phyloP scores from a whole-genome alignment of 208 protist genomes.

The Trichomonas vaginalis region DNA sequence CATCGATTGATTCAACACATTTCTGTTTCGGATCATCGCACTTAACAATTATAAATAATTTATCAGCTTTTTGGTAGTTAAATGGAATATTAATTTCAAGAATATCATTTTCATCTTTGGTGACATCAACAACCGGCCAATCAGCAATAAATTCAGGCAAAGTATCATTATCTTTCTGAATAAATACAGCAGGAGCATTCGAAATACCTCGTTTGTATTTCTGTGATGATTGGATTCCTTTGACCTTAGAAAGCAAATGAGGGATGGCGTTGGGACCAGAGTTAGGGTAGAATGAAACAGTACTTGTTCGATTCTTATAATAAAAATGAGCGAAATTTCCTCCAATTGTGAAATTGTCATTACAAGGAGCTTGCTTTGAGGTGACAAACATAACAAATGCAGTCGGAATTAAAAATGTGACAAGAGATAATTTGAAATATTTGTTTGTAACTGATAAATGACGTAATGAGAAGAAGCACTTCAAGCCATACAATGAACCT shows the following conservation, averaged over 20 bases:
- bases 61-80: neutral
- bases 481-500: neutral
- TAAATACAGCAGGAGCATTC: neutral
- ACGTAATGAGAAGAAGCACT: neutral
- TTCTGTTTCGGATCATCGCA: neutral
- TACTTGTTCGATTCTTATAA: neutral
- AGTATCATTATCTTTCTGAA: neutral
- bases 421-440: neutral
- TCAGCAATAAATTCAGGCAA: neutral
- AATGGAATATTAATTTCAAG: neutral
- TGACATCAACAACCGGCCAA: neutral
- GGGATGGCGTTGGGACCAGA: neutral
- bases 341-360: neutral
- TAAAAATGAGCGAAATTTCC: neutral
- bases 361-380: neutral
- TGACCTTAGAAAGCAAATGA: neutral
- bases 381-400: neutral
- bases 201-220: neutral
- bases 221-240: neutral
- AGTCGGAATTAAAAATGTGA: neutral
- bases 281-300: neutral
- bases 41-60: neutral
- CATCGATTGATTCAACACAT: neutral
- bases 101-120: neutral
- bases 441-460: neutral